Conservation (phyloP, 331 rosid species). For the Malus hybrid region DNA sequence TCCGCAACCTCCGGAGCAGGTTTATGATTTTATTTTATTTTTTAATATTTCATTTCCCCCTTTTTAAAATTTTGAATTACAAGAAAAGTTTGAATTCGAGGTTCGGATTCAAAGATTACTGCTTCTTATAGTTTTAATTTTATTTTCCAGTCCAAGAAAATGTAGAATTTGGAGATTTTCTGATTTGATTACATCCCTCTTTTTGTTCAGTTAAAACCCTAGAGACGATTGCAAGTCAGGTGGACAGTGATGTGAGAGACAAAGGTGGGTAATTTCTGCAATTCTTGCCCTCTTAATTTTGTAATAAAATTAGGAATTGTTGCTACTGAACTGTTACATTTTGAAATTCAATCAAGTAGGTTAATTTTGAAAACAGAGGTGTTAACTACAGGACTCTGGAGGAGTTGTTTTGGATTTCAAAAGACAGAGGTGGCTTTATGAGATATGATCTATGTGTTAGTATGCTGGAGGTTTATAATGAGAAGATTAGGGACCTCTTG, state of each 20-base stretch:
- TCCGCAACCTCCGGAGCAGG: conserved; percentile 29
- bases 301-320: neutral
- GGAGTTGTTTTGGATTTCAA: conserved; percentile 61
- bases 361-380: conserved; percentile 54
- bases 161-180: no score
- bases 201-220: neutral
- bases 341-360: no score
- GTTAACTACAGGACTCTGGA: conserved; percentile 89
- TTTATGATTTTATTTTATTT: conserved; percentile 9
- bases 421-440: conserved; percentile 64
- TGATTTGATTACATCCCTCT: no score
- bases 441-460: conserved; percentile 77
- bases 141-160: no score
- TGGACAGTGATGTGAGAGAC: neutral
- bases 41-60: neutral
- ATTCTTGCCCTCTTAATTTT: no score
- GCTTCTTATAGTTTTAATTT: no score
- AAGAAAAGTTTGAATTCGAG: conserved; percentile 3
- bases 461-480: conserved; percentile 96
- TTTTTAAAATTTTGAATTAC: neutral
- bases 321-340: neutral
- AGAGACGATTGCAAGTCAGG: neutral
- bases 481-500: conserved; percentile 86
- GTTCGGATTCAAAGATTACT: neutral
- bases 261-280: neutral